Conservation (phyloP, 2,329 filamentous ascomycete genomes). For the Stachybotrys chlorohalonatus region DNA sequence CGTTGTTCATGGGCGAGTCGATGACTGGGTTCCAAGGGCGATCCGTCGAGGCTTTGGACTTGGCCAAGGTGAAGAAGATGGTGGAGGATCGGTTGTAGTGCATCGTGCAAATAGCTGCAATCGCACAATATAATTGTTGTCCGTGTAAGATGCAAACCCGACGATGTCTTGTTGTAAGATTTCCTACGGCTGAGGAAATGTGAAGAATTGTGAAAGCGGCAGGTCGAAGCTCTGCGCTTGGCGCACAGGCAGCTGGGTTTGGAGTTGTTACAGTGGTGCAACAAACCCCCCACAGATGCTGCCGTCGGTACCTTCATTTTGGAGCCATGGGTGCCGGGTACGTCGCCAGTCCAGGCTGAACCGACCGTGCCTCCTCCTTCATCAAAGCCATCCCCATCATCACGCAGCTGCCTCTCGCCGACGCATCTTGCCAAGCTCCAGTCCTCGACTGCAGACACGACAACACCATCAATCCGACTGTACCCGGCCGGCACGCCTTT, state of each 20-base stretch:
- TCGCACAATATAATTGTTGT: too few species aligned
- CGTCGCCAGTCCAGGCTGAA: background rate
- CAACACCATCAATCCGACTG: background rate
- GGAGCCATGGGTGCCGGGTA: background rate
- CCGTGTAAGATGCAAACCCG: too few species aligned
- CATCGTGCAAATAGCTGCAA: too few species aligned
- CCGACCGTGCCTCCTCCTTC: background rate
- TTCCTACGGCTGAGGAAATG: background rate
- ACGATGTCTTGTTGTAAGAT: too few species aligned
- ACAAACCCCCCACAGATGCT: background rate
- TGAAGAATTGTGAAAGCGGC: background rate
- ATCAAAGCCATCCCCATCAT: background rate
- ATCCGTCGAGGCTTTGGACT: constrained; percentile 38
- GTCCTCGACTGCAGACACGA: background rate
- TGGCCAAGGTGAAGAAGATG: constrained; percentile 34
- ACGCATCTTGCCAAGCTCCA: too few species aligned
- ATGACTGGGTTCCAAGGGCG: constrained; percentile 44
- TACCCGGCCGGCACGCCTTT: background rate
- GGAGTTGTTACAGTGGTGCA: background rate
- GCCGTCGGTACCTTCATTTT: background rate
- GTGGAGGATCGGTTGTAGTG: background rate
- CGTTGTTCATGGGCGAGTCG: constrained; percentile 50
- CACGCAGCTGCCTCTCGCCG: background rate
- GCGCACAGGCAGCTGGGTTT: background rate
- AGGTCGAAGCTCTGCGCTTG: background rate